Conservation (phyloP, 2,329 filamentous ascomycete species). For the Akanthomyces muscarius region DNA sequence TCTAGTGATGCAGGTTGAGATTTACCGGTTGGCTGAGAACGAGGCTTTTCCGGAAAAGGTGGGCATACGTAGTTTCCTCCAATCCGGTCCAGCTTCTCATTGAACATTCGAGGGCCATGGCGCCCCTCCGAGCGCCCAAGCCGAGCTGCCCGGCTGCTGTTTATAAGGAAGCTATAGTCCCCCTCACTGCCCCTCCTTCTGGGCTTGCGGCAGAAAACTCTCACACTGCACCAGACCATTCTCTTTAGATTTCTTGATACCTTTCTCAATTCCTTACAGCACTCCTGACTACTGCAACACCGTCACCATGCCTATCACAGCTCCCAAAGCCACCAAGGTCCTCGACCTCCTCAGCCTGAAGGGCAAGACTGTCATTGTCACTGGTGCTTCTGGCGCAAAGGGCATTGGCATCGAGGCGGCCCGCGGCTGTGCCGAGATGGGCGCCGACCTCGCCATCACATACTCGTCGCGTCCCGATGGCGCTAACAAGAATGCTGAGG, state of each 20-base stretch:
- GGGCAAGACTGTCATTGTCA: slow-evolving; percentile 68
- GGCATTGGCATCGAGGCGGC: slow-evolving; percentile 69
- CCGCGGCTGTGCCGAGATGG: slow-evolving; percentile 66
- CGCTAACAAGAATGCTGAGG: slow-evolving; percentile 61
- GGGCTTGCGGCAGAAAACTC: neutral
- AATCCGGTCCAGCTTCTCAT: neutral
- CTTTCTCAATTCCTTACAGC: neutral
- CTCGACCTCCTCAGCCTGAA: slow-evolving; percentile 67
- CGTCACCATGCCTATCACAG: slow-evolving; percentile 48
- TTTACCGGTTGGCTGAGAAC: neutral
- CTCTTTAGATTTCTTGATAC: neutral
- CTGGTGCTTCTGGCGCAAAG: slow-evolving; percentile 64
- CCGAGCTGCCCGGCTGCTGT: slow-evolving; percentile 10
- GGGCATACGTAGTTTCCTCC: neutral
- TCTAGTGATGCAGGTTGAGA: neutral
- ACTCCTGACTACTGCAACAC: neutral
- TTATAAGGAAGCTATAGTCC: slow-evolving; percentile 8
- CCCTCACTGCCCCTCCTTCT: slow-evolving; percentile 3
- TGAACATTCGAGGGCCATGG: neutral
- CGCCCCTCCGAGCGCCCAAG: neutral
- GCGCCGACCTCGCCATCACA: slow-evolving; percentile 67
- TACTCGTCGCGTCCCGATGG: slow-evolving; percentile 67
- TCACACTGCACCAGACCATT: neutral
- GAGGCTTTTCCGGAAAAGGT: neutral
- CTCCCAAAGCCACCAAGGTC: slow-evolving; percentile 56